Conservation (phyloP, 345 rosid species). For the Clausena lansium region DNA sequence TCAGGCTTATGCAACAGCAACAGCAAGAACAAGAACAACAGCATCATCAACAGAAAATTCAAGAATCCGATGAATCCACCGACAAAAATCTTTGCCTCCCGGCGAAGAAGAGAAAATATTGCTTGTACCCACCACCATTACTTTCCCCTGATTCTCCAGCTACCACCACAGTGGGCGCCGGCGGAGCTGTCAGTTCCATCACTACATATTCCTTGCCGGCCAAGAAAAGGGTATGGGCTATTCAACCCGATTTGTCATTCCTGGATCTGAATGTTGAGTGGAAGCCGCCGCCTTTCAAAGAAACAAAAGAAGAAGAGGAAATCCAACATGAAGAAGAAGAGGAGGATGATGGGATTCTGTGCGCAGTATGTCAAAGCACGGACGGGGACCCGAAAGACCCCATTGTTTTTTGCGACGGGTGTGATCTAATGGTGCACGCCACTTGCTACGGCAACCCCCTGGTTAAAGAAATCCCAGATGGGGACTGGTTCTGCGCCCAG, state of each 20-base stretch:
- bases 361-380: constrained; percentile 85
- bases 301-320: not conserved
- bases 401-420: constrained; percentile 93
- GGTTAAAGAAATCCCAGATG: constrained; percentile 64
- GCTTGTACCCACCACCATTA: constrained; percentile 24
- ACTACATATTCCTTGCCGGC: constrained; percentile 54
- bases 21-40: constrained; percentile 30
- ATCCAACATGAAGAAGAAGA: constrained; percentile 24
- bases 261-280: constrained; percentile 77
- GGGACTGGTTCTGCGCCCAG: constrained; percentile 75
- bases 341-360: constrained; percentile 77
- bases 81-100: constrained; percentile 44
- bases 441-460: constrained; percentile 87
- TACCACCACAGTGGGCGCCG: not conserved
- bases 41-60: constrained; percentile 19
- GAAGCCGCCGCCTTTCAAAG: constrained; percentile 40
- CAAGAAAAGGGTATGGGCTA: constrained; percentile 88
- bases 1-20: constrained; percentile 44
- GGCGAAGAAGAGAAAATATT: constrained; percentile 76
- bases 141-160: constrained; percentile 11
- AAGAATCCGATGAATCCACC: constrained; percentile 26
- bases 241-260: constrained; percentile 51
- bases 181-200: not conserved
- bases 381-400: constrained; percentile 93
- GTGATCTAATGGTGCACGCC: constrained; percentile 90